Base-by-base conservation (phyloP, 805 yeast species). In the Saccharomycopsis guyanensis region DNA sequence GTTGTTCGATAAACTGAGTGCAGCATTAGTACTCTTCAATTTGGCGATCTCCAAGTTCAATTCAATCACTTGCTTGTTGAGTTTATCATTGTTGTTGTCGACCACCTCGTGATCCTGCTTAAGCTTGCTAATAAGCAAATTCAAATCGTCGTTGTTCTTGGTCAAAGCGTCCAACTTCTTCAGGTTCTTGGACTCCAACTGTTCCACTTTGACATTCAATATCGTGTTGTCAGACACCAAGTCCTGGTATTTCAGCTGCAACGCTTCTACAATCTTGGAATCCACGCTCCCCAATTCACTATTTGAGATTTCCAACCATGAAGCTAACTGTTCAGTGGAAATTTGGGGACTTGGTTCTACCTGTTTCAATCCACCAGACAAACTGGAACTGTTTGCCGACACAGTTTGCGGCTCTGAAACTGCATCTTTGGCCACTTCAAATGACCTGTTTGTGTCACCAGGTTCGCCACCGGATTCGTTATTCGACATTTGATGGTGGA, bases 21-120 rank as follows among this genome's bases (percentile, higher is more conserved):
- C 20, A 36, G 50, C 57, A 43, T 53, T 54, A 45, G 46, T 69
- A 50, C 49, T 60, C 54, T 45, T 61, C 34, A 4, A 52, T 46
- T 46, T 70, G 73, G 46, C 27, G 4, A 60, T 55, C 16, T 62
- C 57, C 12, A 59, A 62, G 50, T 59, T 73, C 35, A 63, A 62
- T 2, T 70, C 71, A 35, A 72, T 55, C 22, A 72, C 50, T 19
- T 61, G 55, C 39, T 66, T 62, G 43, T 81, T 67, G 18, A 71
- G 55, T 1, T 61, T 59, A 37, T 65, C 63, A 46, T 63, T 67
- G 6, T 62, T 53, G 3, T 56, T 51, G 22, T 69, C 63, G 10
- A 72, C 43, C 3, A 59, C 56, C 16, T 60, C 65, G 10, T 69
- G 56, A 40, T 76, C 80, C 15, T 56, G 53, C 23, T 65, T 64